A percentile compares a stretch with the other conserved stretches of the same genome.
phyloP scores from a whole-genome alignment of 495 filamentous ascomycete genomes.

The Neurospora sp. region DNA sequence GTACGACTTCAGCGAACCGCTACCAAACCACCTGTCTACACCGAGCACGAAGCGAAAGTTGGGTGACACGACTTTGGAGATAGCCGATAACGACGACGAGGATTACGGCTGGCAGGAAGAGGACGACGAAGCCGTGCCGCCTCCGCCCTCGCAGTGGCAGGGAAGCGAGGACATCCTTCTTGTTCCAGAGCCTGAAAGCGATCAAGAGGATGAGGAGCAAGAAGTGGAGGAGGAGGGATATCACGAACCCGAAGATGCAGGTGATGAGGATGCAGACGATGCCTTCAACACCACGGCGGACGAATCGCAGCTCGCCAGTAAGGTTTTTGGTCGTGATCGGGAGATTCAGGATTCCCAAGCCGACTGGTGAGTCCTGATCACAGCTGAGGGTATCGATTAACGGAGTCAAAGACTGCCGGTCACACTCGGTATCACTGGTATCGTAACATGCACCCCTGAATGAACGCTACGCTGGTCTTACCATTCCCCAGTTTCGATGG shows the following conservation, averaged over 20 bases:
- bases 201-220: conserved; percentile 21
- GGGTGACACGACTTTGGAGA: conserved; percentile 31
- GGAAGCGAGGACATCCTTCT: conserved; percentile 42
- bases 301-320: not conserved
- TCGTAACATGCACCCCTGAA: not conserved
- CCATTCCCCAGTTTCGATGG: not conserved
- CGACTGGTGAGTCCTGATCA: not conserved
- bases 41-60: conserved; percentile 34
- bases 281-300: not conserved
- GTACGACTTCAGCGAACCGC: conserved; percentile 14
- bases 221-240: not conserved
- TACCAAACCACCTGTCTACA: conserved; percentile 18
- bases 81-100: conserved; percentile 41
- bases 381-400: not conserved
- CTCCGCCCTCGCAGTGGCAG: conserved; percentile 41
- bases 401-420: not conserved
- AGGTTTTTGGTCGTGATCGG: not conserved
- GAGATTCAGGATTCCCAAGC: not conserved
- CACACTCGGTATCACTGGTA: not conserved
- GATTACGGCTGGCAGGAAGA: conserved; percentile 43
- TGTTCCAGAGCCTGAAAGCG: conserved; percentile 16
- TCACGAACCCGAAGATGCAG: not conserved
- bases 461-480: not conserved
- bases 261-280: not conserved
- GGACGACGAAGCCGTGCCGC: conserved; percentile 34